A percentile compares a stretch with the other conserved stretches of the same genome.
Conservation (phyloP, 768 basidiomycete species). For the Leccinum broughii region DNA sequence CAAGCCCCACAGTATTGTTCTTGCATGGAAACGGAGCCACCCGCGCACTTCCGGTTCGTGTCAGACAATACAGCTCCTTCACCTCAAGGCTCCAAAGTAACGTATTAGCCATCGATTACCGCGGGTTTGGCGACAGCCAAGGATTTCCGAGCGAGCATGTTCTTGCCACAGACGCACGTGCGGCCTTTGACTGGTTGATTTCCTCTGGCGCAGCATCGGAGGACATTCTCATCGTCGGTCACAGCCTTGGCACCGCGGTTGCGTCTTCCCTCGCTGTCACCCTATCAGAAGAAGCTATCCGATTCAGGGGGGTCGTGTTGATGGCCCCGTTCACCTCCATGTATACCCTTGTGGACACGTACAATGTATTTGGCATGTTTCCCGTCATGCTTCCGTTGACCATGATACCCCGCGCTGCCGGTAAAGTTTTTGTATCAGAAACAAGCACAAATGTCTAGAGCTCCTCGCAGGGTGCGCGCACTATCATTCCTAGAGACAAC, state of each 20-base stretch:
- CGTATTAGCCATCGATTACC: slow-evolving; percentile 86
- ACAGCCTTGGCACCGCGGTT: slow-evolving; percentile 89
- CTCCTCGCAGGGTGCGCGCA: no score
- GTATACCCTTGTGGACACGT: slow-evolving; percentile 62
- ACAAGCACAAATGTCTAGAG: no score
- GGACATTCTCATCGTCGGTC: slow-evolving; percentile 76
- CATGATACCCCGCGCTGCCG: slow-evolving; percentile 47
- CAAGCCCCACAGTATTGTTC: slow-evolving; percentile 80
- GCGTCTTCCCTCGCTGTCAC: slow-evolving; percentile 48
- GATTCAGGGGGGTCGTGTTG: slow-evolving; percentile 50
- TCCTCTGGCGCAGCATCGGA: slow-evolving; percentile 54
- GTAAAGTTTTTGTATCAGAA: slow-evolving; percentile 29
- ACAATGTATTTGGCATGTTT: slow-evolving; percentile 61
- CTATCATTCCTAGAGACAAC: no score
- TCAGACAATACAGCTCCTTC: slow-evolving; percentile 67
- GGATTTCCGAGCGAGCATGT: slow-evolving; percentile 78
- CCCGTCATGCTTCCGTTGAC: slow-evolving; percentile 74
- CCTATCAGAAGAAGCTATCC: slow-evolving; percentile 45
- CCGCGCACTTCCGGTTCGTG: slow-evolving; percentile 63
- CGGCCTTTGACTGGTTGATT: slow-evolving; percentile 80
- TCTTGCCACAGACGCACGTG: slow-evolving; percentile 66
- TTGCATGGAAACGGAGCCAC: slow-evolving; percentile 90
- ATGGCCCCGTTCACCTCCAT: slow-evolving; percentile 61
- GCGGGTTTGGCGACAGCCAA: slow-evolving; percentile 87
- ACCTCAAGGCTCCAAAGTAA: slow-evolving; percentile 68